A percentile compares a stretch with the other conserved stretches of the same genome.
phyloP scores from a whole-genome alignment of 2,329 filamentous ascomycete species.

The Talaromyces sp. region DNA sequence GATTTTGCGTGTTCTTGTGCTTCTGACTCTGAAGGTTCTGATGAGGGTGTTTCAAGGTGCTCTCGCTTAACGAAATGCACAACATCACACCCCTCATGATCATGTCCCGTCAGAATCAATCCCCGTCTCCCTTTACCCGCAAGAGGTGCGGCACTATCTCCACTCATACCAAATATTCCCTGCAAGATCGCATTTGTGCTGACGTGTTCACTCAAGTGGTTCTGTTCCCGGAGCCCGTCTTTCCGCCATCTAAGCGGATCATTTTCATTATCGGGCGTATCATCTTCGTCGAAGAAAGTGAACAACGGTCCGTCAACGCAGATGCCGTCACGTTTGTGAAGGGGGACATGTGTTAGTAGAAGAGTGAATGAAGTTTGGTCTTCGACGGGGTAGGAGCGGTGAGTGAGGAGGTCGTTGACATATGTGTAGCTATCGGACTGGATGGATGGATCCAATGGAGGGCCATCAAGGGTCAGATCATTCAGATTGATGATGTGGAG shows the following conservation, averaged over 20 bases:
- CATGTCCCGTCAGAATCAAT: conserved; percentile 85
- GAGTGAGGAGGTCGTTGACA: conserved; percentile 55
- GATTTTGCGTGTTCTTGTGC: background rate
- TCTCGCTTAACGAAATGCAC: conserved; percentile 72
- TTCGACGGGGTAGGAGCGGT: conserved; percentile 58
- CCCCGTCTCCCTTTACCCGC: conserved; percentile 67
- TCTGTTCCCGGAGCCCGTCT: conserved; percentile 72
- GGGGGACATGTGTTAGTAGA: conserved; percentile 84
- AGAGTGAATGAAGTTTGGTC: conserved; percentile 70
- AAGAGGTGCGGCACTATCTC: conserved; percentile 55
- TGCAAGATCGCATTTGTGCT: conserved; percentile 71
- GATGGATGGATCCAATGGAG: conserved; percentile 63
- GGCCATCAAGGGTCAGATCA: conserved; percentile 88
- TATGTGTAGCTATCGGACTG: conserved; percentile 77
- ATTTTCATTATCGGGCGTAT: conserved; percentile 54
- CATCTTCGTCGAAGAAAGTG: conserved; percentile 67
- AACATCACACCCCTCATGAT: conserved; percentile 90
- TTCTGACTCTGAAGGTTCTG: conserved; percentile 12
- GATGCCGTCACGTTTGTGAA: conserved; percentile 76
- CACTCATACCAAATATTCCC: conserved; percentile 76
- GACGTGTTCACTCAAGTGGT: conserved; percentile 73
- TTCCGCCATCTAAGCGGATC: conserved; percentile 34
- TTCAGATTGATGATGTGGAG: conserved; percentile 84
- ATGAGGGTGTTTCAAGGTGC: conserved; percentile 21
- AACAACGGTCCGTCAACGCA: conserved; percentile 85